Base-by-base conservation (phyloP, 75 land plant genomes). In the Sequoia sempervirens region DNA sequence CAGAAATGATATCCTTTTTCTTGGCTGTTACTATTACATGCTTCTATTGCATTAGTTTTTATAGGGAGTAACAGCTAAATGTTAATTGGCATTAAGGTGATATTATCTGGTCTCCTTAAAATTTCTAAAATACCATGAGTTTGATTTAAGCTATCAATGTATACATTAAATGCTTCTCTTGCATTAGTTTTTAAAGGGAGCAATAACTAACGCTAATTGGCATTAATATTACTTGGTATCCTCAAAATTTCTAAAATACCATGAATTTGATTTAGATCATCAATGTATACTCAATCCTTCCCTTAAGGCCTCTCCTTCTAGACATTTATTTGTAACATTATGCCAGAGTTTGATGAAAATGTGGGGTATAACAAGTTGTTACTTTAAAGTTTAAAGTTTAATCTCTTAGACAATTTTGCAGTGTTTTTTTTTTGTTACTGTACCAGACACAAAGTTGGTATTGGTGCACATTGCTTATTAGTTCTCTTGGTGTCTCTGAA, bases 401-500 rank as follows among this genome's bases (percentile, higher is more conserved):
- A n/a, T n/a, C 13, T 78, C 3, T 17, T 26, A 40, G n/a, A 76
- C 13, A 78, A 78, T 32, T 78, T 50, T 12, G 80, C 3, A 11
- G 46, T 78, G n/a, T 45, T 45, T 78, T 43, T 43, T 20, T 0
- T 43, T 14, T 78, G n/a, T 43, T 23, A 23, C 47, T 23, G 28
- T 43, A 40, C 28, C 2, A 43, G n/a, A 78, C 12, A 78, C 13
- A 28, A 45, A 26, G 14, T 70, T 28, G 20, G 12, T 50, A 50
- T 78, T 20, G 47, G 28, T 45, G 73, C 14, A 78, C 50, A n/a
- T n/a, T 9, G 30, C 80, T 78, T 12, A 78, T 12, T n/a, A 78
- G 46, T 40, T 70, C 45, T 45, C 14, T 23, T n/a, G 45, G 80
- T 78, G 80, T 78, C 46, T 78, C 26, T 84, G 80, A 87, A 87